phyloP scores from a whole-genome alignment of 75 land plant genomes.

The Gnetum montanum region DNA sequence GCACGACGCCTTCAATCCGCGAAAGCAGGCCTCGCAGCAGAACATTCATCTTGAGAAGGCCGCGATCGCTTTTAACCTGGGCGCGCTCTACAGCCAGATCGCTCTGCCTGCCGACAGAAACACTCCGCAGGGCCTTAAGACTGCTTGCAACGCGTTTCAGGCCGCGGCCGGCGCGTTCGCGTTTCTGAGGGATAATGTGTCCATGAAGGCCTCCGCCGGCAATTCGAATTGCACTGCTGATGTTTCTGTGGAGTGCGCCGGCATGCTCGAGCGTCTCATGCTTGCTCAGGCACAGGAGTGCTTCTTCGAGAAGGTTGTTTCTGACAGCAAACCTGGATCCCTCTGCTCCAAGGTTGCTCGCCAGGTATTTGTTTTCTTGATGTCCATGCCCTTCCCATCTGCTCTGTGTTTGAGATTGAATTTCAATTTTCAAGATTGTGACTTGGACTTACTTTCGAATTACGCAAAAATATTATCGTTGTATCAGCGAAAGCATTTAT shows the following conservation, averaged over 20 bases:
- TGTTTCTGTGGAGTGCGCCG: conserved; percentile 76
- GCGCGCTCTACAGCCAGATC: conserved; percentile 82
- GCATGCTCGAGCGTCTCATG: conserved; percentile 95
- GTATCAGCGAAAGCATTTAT: no score
- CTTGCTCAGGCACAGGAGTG: conserved; percentile 99
- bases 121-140: conserved; percentile 47
- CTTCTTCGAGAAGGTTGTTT: conserved; percentile 92
- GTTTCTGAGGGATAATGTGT: conserved; percentile 60
- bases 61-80: conserved; percentile 87
- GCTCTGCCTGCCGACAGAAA: conserved; percentile 72
- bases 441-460: no score
- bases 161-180: conserved; percentile 91
- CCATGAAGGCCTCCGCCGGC: conserved; percentile 47
- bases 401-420: no score
- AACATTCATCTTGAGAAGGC: conserved; percentile 94
- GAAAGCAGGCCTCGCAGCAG: conserved; percentile 65
- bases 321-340: conserved; percentile 72
- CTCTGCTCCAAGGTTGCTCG: conserved; percentile 82
- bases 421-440: no score
- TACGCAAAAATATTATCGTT: no score
- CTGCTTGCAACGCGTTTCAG: conserved; percentile 78
- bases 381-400: neutral
- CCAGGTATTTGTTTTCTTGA: conserved; percentile 43
- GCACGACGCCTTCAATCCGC: conserved; percentile 87
- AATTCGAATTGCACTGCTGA: conserved; percentile 69